A percentile compares a stretch with the other conserved stretches of the same genome.
phyloP scores from a whole-genome alignment of 2,329 filamentous ascomycete species.

The Aspergillus hiratsukae region DNA sequence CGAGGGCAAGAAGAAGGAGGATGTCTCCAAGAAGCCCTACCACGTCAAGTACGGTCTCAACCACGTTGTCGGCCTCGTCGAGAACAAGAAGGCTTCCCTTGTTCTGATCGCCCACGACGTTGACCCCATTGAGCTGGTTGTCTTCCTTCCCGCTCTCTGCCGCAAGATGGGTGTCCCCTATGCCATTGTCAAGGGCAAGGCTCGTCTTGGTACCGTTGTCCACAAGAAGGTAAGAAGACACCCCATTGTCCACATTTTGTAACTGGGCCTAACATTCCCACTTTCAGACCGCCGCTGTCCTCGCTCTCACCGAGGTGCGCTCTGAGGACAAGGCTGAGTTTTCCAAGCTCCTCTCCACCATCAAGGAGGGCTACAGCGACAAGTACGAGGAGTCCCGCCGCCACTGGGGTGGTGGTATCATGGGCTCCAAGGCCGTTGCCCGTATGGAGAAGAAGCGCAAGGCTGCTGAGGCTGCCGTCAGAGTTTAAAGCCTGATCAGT shows the following conservation, averaged over 20 bases:
- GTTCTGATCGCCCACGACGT: slow-evolving; percentile 99
- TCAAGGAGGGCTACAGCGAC: slow-evolving; percentile 98
- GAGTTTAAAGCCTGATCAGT: slow-evolving; percentile 67
- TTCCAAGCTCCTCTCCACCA: slow-evolving; percentile 87
- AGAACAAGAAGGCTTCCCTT: slow-evolving; percentile 99
- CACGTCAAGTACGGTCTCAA: slow-evolving; percentile 99
- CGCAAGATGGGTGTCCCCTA: slow-evolving; percentile 99
- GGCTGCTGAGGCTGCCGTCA: slow-evolving; percentile 89
- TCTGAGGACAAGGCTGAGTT: slow-evolving; percentile 98
- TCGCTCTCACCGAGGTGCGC: slow-evolving; percentile 94
- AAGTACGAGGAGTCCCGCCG: slow-evolving; percentile 88
- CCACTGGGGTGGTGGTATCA: slow-evolving; percentile 99
- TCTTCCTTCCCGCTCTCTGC: slow-evolving; percentile 98
- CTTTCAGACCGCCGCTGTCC: slow-evolving; percentile 80
- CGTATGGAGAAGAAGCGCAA: slow-evolving; percentile 83
- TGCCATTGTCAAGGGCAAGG: slow-evolving; percentile 99
- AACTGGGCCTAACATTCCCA: slow-evolving; percentile 15
- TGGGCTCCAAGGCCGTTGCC: slow-evolving; percentile 88
- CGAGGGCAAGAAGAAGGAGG: slow-evolving; percentile 99
- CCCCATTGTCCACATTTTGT: neutral
- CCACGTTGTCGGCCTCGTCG: slow-evolving; percentile 94
- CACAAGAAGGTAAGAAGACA: slow-evolving; percentile 82
- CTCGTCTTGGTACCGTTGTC: slow-evolving; percentile 94
- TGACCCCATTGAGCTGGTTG: slow-evolving; percentile 98
- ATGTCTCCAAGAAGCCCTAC: slow-evolving; percentile 99